A percentile compares a stretch with the other conserved stretches of the same genome.
Conservation (phyloP, 306 rosid genomes). For the Cajanus cajan region DNA sequence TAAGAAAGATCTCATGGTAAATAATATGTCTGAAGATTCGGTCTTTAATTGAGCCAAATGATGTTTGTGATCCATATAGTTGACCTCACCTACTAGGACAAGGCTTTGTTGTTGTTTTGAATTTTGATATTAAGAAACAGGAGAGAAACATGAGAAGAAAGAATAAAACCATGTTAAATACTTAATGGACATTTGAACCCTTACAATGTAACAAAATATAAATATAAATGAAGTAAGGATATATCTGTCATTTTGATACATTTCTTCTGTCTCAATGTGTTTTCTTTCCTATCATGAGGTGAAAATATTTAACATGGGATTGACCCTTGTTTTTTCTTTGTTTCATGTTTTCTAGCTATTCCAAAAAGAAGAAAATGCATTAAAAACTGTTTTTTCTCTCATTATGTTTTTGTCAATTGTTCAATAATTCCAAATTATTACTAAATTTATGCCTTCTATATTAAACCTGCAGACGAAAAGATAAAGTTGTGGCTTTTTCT, state of each 20-base stretch:
- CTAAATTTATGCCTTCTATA: conserved; percentile 23
- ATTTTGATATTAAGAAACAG: not conserved
- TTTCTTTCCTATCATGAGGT: not conserved
- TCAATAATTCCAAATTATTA: not conserved
- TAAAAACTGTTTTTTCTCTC: not conserved
- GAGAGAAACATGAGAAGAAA: not conserved
- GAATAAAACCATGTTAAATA: not conserved
- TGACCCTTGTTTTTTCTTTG: too few relatives aligned
- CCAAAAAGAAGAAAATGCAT: not conserved
- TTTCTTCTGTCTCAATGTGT: not conserved
- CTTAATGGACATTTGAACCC: not conserved
- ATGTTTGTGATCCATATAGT: not conserved
- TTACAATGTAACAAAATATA: not conserved
- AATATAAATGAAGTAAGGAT: not conserved
- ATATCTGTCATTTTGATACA: not conserved
- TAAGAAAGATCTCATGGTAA: too few relatives aligned
- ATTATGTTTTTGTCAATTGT: not conserved
- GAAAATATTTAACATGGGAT: not conserved
- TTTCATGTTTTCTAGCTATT: not conserved
- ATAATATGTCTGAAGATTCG: too few relatives aligned
- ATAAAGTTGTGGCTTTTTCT: conserved; percentile 97
- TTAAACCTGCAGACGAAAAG: conserved; percentile 72
- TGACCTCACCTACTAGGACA: not conserved
- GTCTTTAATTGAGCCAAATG: too few relatives aligned
- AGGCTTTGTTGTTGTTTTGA: not conserved